Evolutionary conservation across 164 flowering plant species (phyloP).

Genomic region (Platanus orientalis): DNA sequence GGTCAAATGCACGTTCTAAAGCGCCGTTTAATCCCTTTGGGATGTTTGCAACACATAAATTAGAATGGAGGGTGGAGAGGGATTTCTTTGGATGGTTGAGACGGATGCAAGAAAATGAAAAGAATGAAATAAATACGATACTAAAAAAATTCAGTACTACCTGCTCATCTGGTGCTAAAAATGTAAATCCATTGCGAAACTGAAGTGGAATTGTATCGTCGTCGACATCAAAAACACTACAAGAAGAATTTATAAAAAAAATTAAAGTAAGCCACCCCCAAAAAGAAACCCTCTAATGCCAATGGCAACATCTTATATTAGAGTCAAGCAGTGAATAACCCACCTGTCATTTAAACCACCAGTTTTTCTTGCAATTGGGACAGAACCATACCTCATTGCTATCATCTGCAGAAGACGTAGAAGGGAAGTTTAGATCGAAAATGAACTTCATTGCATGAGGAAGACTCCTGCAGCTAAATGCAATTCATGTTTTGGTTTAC

Average conservation of each 20-base stretch:
- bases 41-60: constrained; percentile 4
- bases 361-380: constrained; percentile 85
- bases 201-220: constrained; percentile 67
- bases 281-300: too few relatives aligned
- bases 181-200: constrained; percentile 84
- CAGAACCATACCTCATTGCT: constrained; percentile 94
- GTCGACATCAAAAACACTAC: constrained; percentile 87
- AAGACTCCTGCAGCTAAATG: neutral
- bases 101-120: neutral
- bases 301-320: constrained; percentile 1
- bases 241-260: constrained; percentile 3
- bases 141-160: constrained; percentile 24
- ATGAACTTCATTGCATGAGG: too few relatives aligned
- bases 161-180: constrained; percentile 74
- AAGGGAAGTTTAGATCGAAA: constrained; percentile 1
- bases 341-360: constrained; percentile 97
- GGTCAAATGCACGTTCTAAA: constrained; percentile 76
- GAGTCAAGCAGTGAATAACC: neutral
- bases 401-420: constrained; percentile 63
- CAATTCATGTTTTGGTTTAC: neutral
- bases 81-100: neutral
- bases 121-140: neutral
- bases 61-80: neutral
- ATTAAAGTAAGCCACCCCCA: neutral
- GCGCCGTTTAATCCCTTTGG: constrained; percentile 69